Percentiles rank a stretch among this genome's conserved stretches.
These are phyloP conservation scores for Pseudogymnoascus sp. DNA, from an alignment of 2,329 filamentous ascomycete species.

Conservation along the genomic window DNA sequence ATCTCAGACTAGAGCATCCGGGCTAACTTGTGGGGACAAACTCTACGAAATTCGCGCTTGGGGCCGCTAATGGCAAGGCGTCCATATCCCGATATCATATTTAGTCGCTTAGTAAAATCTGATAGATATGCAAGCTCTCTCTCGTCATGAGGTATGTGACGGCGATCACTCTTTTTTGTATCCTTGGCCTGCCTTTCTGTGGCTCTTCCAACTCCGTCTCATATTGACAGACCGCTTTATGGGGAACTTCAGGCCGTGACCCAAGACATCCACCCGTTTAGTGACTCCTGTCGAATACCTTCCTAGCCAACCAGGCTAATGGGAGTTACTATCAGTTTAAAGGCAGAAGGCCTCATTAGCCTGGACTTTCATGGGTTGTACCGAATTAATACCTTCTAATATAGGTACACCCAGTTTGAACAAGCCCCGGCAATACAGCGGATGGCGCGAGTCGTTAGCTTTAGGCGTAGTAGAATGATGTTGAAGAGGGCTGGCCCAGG, in stretches of 20 bases:
- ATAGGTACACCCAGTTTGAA: not conserved
- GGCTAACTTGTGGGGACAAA: not conserved
- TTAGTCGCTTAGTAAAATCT: slow-evolving; percentile 1
- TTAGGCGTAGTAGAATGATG: not conserved
- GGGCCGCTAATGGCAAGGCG: not conserved
- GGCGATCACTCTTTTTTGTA: slow-evolving; percentile 3
- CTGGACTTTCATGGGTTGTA: not conserved
- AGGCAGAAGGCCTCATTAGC: not conserved
- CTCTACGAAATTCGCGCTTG: too few species aligned
- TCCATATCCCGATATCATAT: not conserved
- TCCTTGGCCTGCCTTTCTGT: not conserved
- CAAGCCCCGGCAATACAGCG: not conserved
- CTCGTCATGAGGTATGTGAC: not conserved
- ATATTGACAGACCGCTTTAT: not conserved
- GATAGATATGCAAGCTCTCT: slow-evolving; percentile 5
- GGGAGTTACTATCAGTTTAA: not conserved
- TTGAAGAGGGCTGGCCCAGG: not conserved
- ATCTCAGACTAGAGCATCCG: not conserved
- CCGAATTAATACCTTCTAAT: not conserved
- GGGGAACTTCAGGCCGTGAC: not conserved
- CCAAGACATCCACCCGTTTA: not conserved
- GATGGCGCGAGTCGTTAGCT: not conserved
- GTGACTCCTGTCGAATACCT: not conserved
- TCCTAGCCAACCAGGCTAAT: not conserved
- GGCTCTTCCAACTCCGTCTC: not conserved